A percentile compares a stretch with the other conserved stretches of the same genome.
Conservation (phyloP, 176 grass and related monocot genomes). For the Bothriochloa decipiens region DNA sequence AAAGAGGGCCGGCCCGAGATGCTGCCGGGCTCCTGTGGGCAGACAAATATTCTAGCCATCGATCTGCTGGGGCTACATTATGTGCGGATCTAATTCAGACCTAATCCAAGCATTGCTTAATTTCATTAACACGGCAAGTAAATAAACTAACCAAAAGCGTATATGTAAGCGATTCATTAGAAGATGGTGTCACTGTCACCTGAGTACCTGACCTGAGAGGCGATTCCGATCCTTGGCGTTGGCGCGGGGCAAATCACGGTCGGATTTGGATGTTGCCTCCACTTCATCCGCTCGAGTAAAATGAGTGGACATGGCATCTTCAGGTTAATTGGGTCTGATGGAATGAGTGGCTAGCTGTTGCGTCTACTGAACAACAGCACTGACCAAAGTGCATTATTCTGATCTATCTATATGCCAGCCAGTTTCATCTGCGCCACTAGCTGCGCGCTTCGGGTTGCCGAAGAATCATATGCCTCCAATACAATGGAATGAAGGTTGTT, state of each 20-base stretch:
- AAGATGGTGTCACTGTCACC: constrained; percentile 6
- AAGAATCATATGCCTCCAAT: constrained; percentile 9
- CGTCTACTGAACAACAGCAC: constrained; percentile 1
- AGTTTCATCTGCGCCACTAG: background rate
- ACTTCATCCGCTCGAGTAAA: constrained; percentile 1
- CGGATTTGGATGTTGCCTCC: background rate
- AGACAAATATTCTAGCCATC: constrained; percentile 35
- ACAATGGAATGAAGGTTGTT: constrained; percentile 33
- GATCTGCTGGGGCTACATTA: background rate
- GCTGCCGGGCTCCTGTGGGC: background rate
- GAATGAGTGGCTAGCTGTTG: background rate
- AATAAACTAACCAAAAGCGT: background rate
- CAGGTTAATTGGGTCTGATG: background rate
- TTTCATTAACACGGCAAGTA: constrained; percentile 16
- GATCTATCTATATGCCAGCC: background rate
- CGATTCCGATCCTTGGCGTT: constrained; percentile 5
- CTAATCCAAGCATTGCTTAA: constrained; percentile 17
- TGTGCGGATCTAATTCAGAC: constrained; percentile 45
- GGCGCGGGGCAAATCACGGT: background rate
- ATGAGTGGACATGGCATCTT: background rate
- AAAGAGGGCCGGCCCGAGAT: constrained; percentile 23
- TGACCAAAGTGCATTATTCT: background rate
- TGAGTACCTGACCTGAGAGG: background rate
- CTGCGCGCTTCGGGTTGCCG: background rate
- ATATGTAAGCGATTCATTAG: background rate